Evolutionary conservation across 2,329 filamentous ascomycete species (phyloP).

Genomic region (Daldinia eschscholtzii): DNA sequence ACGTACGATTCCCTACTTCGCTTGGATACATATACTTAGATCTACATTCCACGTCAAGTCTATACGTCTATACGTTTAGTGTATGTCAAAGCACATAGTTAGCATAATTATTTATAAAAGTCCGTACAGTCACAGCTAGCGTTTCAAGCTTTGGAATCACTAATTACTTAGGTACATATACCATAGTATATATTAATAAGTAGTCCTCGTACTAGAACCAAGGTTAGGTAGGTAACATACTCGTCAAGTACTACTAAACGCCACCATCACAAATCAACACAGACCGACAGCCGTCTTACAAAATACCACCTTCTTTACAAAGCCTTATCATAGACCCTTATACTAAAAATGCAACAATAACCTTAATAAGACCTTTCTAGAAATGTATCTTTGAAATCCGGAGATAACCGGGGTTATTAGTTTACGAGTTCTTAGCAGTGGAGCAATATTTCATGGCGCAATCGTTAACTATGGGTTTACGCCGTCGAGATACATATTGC

Average conservation of each 20-base stretch:
- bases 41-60: neutral
- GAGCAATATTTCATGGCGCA: neutral
- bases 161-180: too few relatives aligned
- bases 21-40: neutral
- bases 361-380: neutral
- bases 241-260: neutral
- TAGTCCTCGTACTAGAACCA: too few relatives aligned
- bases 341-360: constrained; percentile 1
- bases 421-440: neutral
- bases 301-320: constrained; percentile 10
- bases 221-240: neutral
- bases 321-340: neutral
- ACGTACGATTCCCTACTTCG: neutral
- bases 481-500: neutral
- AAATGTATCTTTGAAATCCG: constrained; percentile 5
- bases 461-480: neutral
- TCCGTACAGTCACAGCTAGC: neutral
- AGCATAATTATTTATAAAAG: too few relatives aligned
- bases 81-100: too few relatives aligned
- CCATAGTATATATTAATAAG: too few relatives aligned
- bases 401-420: neutral
- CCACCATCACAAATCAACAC: constrained; percentile 1
- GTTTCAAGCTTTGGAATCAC: neutral
- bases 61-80: neutral
- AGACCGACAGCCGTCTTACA: constrained; percentile 39